Conservation (phyloP, 2,329 filamentous ascomycete genomes). For the Calonectria honghensis region DNA sequence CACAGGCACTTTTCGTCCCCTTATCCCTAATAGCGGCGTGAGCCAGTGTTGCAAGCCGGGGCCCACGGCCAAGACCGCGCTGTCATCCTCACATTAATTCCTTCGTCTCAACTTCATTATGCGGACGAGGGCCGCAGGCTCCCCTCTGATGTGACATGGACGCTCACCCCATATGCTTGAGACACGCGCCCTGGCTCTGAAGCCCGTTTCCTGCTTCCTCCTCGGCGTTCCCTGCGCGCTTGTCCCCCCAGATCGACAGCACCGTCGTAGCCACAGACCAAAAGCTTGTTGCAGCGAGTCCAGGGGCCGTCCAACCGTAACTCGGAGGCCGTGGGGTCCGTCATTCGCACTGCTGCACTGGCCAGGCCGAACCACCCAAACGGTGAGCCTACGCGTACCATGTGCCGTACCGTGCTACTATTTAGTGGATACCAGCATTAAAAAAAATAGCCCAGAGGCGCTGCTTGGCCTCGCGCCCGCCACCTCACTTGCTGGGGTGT, state of each 20-base stretch:
- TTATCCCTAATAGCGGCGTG: background rate
- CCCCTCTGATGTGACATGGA: conserved; percentile 13
- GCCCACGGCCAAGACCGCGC: conserved; percentile 18
- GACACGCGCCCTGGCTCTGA: background rate
- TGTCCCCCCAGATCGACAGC: conserved; percentile 10
- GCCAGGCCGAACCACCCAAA: conserved; percentile 18
- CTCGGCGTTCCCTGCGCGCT: background rate
- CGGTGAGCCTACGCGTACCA: conserved; percentile 29
- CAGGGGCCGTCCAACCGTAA: conserved; percentile 9
- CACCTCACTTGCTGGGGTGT: conserved; percentile 24
- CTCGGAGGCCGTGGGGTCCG: conserved; percentile 19
- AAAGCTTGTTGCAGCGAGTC: background rate
- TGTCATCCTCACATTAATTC: conserved; percentile 17
- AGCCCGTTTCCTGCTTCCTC: background rate
- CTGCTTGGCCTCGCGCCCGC: conserved; percentile 24
- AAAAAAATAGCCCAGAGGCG: conserved; percentile 22
- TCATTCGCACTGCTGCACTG: conserved; percentile 13
- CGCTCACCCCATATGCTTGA: background rate
- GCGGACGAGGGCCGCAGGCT: background rate
- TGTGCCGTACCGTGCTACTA: conserved; percentile 7
- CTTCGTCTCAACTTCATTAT: conserved; percentile 29
- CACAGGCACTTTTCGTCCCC: conserved; percentile 4
- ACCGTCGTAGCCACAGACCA: conserved; percentile 6
- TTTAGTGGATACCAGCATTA: conserved; percentile 34
- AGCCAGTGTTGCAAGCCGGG: conserved; percentile 6